Base-by-base conservation (phyloP, 75 land plant species). In the Picea sitchensis region DNA sequence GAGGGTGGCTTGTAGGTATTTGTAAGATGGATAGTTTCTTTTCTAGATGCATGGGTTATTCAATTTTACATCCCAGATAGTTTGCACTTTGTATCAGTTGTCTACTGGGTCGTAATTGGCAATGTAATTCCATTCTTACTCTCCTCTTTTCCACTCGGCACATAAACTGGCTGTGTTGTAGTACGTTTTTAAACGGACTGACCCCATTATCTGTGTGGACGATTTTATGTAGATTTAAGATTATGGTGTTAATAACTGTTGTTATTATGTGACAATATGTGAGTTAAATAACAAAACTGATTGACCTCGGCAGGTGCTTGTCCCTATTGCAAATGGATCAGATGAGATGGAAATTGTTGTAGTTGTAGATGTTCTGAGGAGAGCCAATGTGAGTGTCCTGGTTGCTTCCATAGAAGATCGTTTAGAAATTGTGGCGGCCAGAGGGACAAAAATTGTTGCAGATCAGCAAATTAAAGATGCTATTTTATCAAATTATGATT, bases 281-380 rank as follows among this genome's bases (percentile, higher is more conserved):
- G 38, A 36, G 38, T 36, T 36, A 36, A 36, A 36, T 36, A 36
- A 36, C 38, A 36, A 36, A 36, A 36, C 38, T 80, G 36, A 61
- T 32, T 74, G 26, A 18, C 68, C 56, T 75, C 14, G 12, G 14
- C 77, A 94, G 97, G 96, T 89, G 59, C 87, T 96, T 51, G 83
- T 96, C 60, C 98, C 98, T 64, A 81, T 96, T 65, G 94, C 96
- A 75, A 92, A 92, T 86, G 98, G 95, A 5, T 87, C 82, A 32
- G 94, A 94, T 79, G 98, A 92, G 75, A 94, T 94, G 88, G 98
- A 96, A 87, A 86, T 89, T 31, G 90, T 96, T 2, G 84, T 91
- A 13, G 81, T 96, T 61, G 86, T 94, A 30, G 98, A 93, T 76
- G 88, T 96, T 76, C 75, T 96, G 21, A 82, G 98, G 64, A 84